These are phyloP conservation scores for Symmetrospora coprosmae DNA, from an alignment of 768 basidiomycete species.

Conservation along the genomic window DNA sequence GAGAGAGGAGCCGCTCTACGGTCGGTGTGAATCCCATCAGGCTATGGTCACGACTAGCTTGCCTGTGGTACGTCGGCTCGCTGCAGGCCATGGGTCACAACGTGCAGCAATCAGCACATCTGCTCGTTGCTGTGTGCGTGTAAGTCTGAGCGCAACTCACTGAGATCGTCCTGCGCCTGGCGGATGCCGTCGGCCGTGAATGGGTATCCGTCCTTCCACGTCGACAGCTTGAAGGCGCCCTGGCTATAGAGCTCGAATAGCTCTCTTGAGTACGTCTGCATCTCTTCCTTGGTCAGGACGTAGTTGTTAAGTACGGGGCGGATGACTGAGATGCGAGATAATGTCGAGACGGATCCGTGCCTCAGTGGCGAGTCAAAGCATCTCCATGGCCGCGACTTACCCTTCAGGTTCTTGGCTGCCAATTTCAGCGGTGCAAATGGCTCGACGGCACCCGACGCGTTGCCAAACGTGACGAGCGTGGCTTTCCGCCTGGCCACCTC, in stretches of 20 bases:
- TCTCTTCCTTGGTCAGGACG: conserved; percentile 58
- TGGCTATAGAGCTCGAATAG: conserved; percentile 51
- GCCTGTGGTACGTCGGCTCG: conserved; percentile 61
- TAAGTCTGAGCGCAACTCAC: conserved; percentile 14
- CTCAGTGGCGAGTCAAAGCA: too few species aligned
- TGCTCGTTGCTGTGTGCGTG: background rate
- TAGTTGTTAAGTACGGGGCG: conserved; percentile 55
- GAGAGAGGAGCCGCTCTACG: too few species aligned
- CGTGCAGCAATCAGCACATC: background rate
- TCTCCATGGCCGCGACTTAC: too few species aligned
- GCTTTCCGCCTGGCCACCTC: conserved; percentile 50
- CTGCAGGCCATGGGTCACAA: conserved; percentile 1
- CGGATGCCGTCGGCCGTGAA: conserved; percentile 67
- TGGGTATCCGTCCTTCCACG: conserved; percentile 49
- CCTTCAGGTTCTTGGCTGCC: conserved; percentile 63
- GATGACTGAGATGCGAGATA: conserved; percentile 25
- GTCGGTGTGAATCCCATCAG: background rate
- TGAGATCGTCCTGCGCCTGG: conserved; percentile 64
- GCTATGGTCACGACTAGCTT: conserved; percentile 63
- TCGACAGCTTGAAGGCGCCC: conserved; percentile 54
- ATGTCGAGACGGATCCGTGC: background rate
- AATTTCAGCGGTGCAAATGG: conserved; percentile 63
- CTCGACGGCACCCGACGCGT: conserved; percentile 70
- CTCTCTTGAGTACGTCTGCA: conserved; percentile 49
- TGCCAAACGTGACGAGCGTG: conserved; percentile 77